Base-by-base conservation (phyloP, 169 alveolate genomes). In the Plasmodium fragile region DNA sequence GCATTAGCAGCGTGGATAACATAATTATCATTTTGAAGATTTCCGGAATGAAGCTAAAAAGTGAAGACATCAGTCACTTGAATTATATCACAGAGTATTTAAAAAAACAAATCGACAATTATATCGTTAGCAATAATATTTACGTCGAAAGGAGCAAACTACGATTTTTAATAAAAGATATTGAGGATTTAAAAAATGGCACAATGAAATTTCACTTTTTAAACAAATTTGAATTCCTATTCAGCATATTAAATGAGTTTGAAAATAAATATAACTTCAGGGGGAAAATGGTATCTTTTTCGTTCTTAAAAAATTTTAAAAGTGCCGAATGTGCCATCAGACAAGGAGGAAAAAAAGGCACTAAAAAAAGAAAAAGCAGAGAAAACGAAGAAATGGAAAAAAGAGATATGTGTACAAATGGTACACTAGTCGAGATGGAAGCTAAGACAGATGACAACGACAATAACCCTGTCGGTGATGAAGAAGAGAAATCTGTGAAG, bases 151-250 rank as follows among this genome's bases (percentile, higher is more conserved):
- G 34, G 49, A 89, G 94, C 49, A 89, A 89, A 39, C 55, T 89
- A 3, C 71, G 94, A 59, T 89, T 89, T 89, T 45, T 89, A 39
- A 89, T 89, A 45, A 89, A 89, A 69, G 94, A 89, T 79, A 89
- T 89, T 18, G 94, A 89, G 22, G 94, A 89, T 80, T 89, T 89
- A 89, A 36, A 78, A 89, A 78, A 79, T 78, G 94, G 94, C 52
- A 89, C 80, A 89, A 89, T 89, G 94, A 89, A 89, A 89, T 89
- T 89, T 65, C 73, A 89, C 55, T 89, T 89, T 89, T 80, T 89
- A 72, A 80, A 89, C 39, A 89, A 79, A 79, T 89, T 77, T 69
- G 94, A 77, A 65, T 89, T 89, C 45, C 90, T 89, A 34, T 89
- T 80, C 32, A 69, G 77, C 82, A 55, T 89, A 13, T 79, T 89